Base-by-base conservation (phyloP, 2,329 filamentous ascomycete species). In the Mycogone perniciosa region DNA sequence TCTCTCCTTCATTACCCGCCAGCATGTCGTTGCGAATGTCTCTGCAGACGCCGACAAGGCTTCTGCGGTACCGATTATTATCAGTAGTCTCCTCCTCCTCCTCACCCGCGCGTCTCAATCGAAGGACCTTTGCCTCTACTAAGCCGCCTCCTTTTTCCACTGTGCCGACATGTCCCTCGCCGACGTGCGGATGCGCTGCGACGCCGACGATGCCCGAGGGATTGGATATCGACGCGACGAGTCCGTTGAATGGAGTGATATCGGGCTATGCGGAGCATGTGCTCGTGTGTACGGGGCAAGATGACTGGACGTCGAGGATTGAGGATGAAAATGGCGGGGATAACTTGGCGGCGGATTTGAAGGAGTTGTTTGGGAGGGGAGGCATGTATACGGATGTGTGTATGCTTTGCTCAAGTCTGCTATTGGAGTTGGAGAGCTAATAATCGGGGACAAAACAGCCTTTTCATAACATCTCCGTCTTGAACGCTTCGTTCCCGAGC, bases 291-390 rank as follows among this genome's bases (percentile, higher is more conserved):
- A 95, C 90, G 0, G 90, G 89, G 4, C 81, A 82, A 54, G 71
- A 77, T 31, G 88, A 95, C 69, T 96, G 91, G 91, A 74, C 77
- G 30, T 91, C 86, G 62, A 80, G 81, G 51, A 95, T 96, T 55
- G 90, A 95, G 64, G 84, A 95, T 27, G 89, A 95, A 53, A 81
- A 85, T 59, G 77, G 69, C 61, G 80, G 73, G 11, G 77, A 82
- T 57, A 85, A 85, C 58, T 66, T 91, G 13, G 82, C 85, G 5
- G 82, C 85, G 35, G 84, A 88, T 50, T 66, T 96, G 52, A 92
- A 88, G 65, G 76, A 80, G 58, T 64, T 88, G 34, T 70, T 89
- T 55, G 85, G 84, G 3, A 74, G 83, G 6, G 81, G 82, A 3
- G 86, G 86, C 4, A 70, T 71, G 48, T 88, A 80, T 64, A 79